Conservation (phyloP, 2,329 filamentous ascomycete species). For the Fusarium sp. region DNA sequence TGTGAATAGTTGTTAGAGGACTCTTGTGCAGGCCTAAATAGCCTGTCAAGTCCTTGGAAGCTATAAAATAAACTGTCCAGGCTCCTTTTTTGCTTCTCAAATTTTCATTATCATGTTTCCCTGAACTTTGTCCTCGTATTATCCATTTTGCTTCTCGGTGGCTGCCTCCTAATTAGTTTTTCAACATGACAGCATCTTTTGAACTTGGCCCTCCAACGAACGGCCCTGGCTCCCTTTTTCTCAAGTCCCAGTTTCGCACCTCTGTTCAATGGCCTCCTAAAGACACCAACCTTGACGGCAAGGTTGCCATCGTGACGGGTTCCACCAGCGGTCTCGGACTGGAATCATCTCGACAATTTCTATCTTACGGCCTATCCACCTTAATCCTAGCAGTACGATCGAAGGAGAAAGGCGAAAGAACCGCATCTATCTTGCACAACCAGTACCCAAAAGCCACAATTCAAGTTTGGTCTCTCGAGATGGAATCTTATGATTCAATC, state of each 20-base stretch:
- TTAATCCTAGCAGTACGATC: background rate
- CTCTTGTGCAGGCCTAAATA: too few species aligned
- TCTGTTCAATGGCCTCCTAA: background rate
- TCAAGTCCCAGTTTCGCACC: background rate
- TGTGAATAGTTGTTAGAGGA: background rate
- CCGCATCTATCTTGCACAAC: background rate
- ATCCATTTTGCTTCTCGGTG: background rate
- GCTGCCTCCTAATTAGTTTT: too few species aligned
- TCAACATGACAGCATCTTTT: background rate
- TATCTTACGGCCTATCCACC: background rate
- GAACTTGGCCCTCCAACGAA: background rate
- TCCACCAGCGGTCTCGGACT: background rate
- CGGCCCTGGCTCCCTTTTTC: background rate
- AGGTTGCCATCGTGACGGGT: background rate
- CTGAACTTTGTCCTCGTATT: background rate
- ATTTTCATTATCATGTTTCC: too few species aligned
- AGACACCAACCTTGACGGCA: background rate
- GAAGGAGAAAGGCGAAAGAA: background rate
- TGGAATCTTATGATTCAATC: conserved; percentile 1
- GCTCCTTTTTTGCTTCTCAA: too few species aligned
- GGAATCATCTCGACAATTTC: background rate
- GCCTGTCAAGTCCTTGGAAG: too few species aligned
- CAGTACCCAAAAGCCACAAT: background rate
- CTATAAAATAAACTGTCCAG: too few species aligned
- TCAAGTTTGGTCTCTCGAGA: background rate